Conservation (phyloP, 2,329 filamentous ascomycete species). For the Truncatella angustata region DNA sequence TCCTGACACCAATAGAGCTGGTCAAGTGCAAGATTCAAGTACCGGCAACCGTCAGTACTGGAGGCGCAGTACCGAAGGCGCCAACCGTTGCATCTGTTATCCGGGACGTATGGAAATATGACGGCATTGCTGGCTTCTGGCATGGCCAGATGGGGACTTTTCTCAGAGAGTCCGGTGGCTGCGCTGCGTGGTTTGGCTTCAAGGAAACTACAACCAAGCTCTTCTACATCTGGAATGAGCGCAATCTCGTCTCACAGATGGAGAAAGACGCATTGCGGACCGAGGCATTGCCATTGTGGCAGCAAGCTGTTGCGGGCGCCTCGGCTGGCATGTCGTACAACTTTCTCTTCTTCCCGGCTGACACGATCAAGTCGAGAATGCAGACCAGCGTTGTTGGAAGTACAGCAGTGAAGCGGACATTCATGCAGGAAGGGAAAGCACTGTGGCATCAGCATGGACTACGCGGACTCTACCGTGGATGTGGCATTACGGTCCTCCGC, state of each 20-base stretch:
- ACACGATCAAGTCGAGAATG: conserved; percentile 96
- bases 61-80: conserved; percentile 40
- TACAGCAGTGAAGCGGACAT: conserved; percentile 54
- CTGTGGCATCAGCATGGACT: conserved; percentile 84
- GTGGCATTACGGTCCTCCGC: conserved; percentile 85
- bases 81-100: conserved; percentile 71
- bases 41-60: conserved; percentile 39
- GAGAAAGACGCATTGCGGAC: conserved; percentile 41
- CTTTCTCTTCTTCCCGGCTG: conserved; percentile 94
- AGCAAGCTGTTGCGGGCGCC: conserved; percentile 85
- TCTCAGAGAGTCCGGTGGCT: conserved; percentile 89
- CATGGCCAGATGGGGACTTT: conserved; percentile 90
- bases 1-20: conserved; percentile 92
- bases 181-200: conserved; percentile 90
- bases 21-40: conserved; percentile 99
- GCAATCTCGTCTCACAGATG: conserved; percentile 33
- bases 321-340: conserved; percentile 92
- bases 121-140: conserved; percentile 89
- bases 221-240: conserved; percentile 60
- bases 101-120: conserved; percentile 73
- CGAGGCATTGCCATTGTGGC: conserved; percentile 70
- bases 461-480: conserved; percentile 86
- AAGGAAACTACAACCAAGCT: conserved; percentile 77
- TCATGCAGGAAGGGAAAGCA: conserved; percentile 67
- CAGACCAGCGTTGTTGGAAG: conserved; percentile 76